Conservation (phyloP, 805 yeast species). For the Wickerhamomyces sydowiorum region DNA sequence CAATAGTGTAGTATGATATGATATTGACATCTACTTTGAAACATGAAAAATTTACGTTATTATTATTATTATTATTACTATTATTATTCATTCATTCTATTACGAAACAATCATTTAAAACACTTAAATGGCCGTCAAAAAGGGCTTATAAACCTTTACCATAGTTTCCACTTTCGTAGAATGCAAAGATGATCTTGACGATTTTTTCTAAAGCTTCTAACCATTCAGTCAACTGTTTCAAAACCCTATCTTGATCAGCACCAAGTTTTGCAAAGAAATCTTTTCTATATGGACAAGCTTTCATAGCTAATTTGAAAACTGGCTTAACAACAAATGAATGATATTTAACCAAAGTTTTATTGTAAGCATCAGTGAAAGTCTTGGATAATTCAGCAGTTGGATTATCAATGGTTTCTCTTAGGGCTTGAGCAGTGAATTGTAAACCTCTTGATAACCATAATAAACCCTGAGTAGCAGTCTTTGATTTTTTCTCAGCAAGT, state of each 20-base stretch:
- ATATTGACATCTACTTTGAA: too few species aligned
- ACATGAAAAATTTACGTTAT: too few species aligned
- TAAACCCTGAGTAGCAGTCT: slow-evolving; percentile 86
- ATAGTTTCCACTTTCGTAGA: slow-evolving; percentile 74
- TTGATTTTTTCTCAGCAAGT: slow-evolving; percentile 46
- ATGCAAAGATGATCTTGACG: slow-evolving; percentile 67
- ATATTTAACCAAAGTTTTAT: slow-evolving; percentile 72
- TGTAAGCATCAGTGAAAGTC: slow-evolving; percentile 81
- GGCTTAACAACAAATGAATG: slow-evolving; percentile 82
- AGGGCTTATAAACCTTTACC: slow-evolving; percentile 73
- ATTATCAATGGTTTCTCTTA: slow-evolving; percentile 69
- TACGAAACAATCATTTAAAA: too few species aligned
- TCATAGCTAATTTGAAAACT: slow-evolving; percentile 89
- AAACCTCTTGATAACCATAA: slow-evolving; percentile 84
- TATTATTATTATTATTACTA: too few species aligned
- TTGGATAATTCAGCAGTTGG: slow-evolving; percentile 59
- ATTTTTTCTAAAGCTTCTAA: slow-evolving; percentile 68
- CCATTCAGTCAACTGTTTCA: slow-evolving; percentile 65
- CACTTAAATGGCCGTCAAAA: not conserved
- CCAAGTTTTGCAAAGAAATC: slow-evolving; percentile 83
- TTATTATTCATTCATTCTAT: too few species aligned
- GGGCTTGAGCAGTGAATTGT: slow-evolving; percentile 85
- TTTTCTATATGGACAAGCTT: slow-evolving; percentile 87
- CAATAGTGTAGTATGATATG: not conserved
- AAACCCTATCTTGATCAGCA: slow-evolving; percentile 61